Conservation (phyloP, 352 stramenopile species). For the Phytophthora brassicae region DNA sequence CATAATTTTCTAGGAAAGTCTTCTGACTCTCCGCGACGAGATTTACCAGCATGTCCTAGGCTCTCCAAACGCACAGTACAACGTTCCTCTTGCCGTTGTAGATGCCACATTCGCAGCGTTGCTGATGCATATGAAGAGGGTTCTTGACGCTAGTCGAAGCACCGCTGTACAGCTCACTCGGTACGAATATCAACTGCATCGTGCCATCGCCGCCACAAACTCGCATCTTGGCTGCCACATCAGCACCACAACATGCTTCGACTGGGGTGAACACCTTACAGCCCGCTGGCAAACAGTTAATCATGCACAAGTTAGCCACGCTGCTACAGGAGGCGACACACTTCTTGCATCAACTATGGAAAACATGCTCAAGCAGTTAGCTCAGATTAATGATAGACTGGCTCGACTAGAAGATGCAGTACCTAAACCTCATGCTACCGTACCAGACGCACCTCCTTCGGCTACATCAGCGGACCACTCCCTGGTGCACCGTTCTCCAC, state of each 20-base stretch:
- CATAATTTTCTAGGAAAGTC: slow-evolving; percentile 1
- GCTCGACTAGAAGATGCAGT: not conserved
- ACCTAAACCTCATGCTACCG: not conserved
- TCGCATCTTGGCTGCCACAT: not conserved
- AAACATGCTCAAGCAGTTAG: slow-evolving; percentile 8
- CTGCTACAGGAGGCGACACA: slow-evolving; percentile 1
- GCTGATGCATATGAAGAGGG: slow-evolving; percentile 4
- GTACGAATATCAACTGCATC: not conserved
- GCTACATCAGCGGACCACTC: too few species aligned
- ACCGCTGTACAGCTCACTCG: not conserved
- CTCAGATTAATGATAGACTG: not conserved
- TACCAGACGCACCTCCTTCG: too few species aligned
- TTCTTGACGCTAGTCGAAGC: not conserved
- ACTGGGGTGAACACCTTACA: slow-evolving; percentile 3
- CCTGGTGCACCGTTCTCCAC: too few species aligned
- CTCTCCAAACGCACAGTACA: not conserved
- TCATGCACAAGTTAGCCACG: slow-evolving; percentile 4
- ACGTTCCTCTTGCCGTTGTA: slow-evolving; percentile 4
- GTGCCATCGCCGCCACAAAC: not conserved
- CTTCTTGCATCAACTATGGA: slow-evolving; percentile 10
- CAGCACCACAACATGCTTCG: slow-evolving; percentile 1
- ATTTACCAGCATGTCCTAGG: slow-evolving; percentile 5
- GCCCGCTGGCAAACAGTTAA: not conserved
- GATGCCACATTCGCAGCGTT: slow-evolving; percentile 9
- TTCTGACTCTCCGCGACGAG: slow-evolving; percentile 9